These are phyloP conservation scores for Insectozyma bohioensis DNA, from an alignment of 1,139 yeast genomes.

Conservation along the genomic window DNA sequence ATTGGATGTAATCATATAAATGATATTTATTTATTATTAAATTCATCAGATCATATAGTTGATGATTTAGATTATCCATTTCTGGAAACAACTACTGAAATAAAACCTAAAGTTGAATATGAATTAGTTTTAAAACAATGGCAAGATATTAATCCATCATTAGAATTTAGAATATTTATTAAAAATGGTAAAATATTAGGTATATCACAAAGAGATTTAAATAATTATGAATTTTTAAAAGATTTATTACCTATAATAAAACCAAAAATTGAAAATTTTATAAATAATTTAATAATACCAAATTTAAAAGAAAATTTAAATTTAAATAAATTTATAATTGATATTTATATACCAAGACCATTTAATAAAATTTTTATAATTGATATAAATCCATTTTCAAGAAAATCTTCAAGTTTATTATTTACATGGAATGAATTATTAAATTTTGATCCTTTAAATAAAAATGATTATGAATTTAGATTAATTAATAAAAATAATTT, in stretches of 20 bases:
- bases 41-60: conserved; percentile 82
- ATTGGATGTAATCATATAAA: conserved; percentile 67
- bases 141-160: conserved; percentile 79
- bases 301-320: conserved; percentile 15
- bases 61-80: conserved; percentile 82
- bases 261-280: conserved; percentile 54
- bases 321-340: conserved; percentile 54
- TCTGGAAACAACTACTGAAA: conserved; percentile 33
- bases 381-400: conserved; percentile 83
- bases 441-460: conserved; percentile 18
- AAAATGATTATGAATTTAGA: conserved; percentile 42
- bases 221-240: conserved; percentile 70
- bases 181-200: conserved; percentile 62
- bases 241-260: conserved; percentile 45
- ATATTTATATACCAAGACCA: conserved; percentile 80
- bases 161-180: conserved; percentile 87
- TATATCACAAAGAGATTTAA: conserved; percentile 81
- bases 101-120: conserved; percentile 22
- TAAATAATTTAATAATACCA: conserved; percentile 42
- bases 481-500: conserved; percentile 66
- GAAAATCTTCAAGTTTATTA: conserved; percentile 72
- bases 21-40: conserved; percentile 77
- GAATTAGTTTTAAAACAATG: conserved; percentile 81
- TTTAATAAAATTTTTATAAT: conserved; percentile 62
- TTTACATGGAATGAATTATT: conserved; percentile 83